Conservation (phyloP, 2,329 filamentous ascomycete species). For the Colletotrichum orbiculare region DNA sequence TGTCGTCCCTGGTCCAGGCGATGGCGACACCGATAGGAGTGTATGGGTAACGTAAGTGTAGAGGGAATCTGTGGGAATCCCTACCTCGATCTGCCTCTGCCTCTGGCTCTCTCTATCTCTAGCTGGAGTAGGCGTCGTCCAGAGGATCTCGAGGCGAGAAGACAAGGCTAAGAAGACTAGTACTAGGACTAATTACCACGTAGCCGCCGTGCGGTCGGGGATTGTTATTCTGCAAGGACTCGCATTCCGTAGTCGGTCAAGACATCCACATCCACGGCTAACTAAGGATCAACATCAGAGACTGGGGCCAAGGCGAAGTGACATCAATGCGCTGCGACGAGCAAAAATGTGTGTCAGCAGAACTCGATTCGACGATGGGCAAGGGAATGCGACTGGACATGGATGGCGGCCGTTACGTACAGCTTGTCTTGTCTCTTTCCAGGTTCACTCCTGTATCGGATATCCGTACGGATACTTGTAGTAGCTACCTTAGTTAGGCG, state of each 20-base stretch:
- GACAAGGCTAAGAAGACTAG: too few species aligned
- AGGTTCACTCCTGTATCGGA: too few species aligned
- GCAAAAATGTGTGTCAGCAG: conserved; percentile 30
- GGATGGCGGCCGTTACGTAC: conserved; percentile 24
- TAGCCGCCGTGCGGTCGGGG: conserved; percentile 11
- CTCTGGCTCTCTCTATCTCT: too few species aligned
- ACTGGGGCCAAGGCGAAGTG: background rate
- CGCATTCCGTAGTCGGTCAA: conserved; percentile 14
- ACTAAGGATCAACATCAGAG: too few species aligned
- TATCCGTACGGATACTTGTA: too few species aligned
- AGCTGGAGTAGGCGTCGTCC: too few species aligned
- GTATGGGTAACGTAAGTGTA: too few species aligned
- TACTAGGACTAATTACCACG: too few species aligned
- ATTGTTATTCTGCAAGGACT: conserved; percentile 26
- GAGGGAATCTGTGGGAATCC: too few species aligned
- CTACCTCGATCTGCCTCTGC: too few species aligned
- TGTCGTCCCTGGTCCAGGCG: conserved; percentile 14
- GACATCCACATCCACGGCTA: background rate
- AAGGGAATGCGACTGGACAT: background rate
- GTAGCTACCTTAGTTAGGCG: conserved; percentile 2
- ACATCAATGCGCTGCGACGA: conserved; percentile 32
- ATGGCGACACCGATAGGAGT: conserved; percentile 13
- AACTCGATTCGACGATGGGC: conserved; percentile 32
- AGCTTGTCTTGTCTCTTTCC: background rate
- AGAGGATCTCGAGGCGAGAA: too few species aligned